Evolutionary conservation across 768 basidiomycete species (phyloP).

Genomic region (Lyophyllum decastes): DNA sequence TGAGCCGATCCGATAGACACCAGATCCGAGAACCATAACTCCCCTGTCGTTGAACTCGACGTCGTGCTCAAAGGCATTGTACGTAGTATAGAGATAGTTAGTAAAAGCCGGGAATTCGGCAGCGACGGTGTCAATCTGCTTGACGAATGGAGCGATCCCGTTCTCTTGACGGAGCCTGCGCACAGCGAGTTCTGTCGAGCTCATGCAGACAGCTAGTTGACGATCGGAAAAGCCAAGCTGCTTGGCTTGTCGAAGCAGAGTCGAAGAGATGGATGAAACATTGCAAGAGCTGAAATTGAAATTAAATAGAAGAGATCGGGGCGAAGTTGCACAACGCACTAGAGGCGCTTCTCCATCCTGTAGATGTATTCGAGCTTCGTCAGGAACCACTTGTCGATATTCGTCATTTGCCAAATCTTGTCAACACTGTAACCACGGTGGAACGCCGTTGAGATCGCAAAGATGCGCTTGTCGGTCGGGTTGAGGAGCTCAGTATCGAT

Average conservation of each 20-base stretch:
- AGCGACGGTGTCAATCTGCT: slow-evolving; percentile 99
- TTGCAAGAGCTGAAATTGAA: slow-evolving; percentile 51
- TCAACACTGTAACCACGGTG: slow-evolving; percentile 92
- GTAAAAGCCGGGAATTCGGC: slow-evolving; percentile 99
- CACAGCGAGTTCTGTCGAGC: slow-evolving; percentile 91
- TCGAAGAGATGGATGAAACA: slow-evolving; percentile 61
- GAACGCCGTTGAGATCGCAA: slow-evolving; percentile 94
- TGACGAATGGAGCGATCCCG: slow-evolving; percentile 86
- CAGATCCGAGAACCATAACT: slow-evolving; percentile 96
- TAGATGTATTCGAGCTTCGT: slow-evolving; percentile 84
- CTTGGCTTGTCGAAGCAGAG: slow-evolving; percentile 79
- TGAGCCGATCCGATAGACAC: slow-evolving; percentile 97
- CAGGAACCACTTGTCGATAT: slow-evolving; percentile 99
- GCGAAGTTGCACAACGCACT: slow-evolving; percentile 49
- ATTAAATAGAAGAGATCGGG: neutral
- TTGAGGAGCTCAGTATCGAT: slow-evolving; percentile 92
- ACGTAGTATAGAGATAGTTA: slow-evolving; percentile 98
- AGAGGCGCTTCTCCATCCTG: slow-evolving; percentile 74
- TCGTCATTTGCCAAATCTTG: slow-evolving; percentile 97
- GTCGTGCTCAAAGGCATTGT: slow-evolving; percentile 96
- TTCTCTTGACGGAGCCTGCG: slow-evolving; percentile 86
- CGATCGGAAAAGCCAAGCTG: slow-evolving; percentile 96
- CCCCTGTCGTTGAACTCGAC: slow-evolving; percentile 87
- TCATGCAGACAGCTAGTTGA: slow-evolving; percentile 79
- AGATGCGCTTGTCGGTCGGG: slow-evolving; percentile 96